Percentiles rank a stretch among this genome's conserved stretches.
Evolutionary conservation across 805 yeast species (phyloP).

Genomic region (Starmera dryadoides): DNA sequence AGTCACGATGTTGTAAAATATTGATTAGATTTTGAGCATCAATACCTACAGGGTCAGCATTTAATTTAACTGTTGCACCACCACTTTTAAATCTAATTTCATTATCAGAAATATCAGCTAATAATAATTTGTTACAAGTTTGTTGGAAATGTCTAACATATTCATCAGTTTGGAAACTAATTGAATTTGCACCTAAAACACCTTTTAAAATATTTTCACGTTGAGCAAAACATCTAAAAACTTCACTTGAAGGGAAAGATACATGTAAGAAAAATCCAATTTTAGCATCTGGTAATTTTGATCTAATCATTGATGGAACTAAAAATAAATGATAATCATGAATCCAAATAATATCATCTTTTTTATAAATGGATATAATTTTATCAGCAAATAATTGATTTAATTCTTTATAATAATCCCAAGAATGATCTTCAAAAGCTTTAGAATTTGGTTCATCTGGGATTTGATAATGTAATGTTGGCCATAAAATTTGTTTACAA

Average conservation of each 20-base stretch:
- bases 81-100: slow-evolving; percentile 49
- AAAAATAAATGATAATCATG: slow-evolving; percentile 90
- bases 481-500: slow-evolving; percentile 95
- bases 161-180: slow-evolving; percentile 88
- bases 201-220: slow-evolving; percentile 73
- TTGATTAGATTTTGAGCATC: slow-evolving; percentile 53
- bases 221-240: slow-evolving; percentile 89
- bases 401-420: slow-evolving; percentile 73
- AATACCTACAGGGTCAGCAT: slow-evolving; percentile 70
- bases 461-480: slow-evolving; percentile 86
- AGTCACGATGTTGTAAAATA: slow-evolving; percentile 37
- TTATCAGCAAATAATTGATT: slow-evolving; percentile 78
- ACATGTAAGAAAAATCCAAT: slow-evolving; percentile 92
- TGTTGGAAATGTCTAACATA: slow-evolving; percentile 91
- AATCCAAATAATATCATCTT: slow-evolving; percentile 81
- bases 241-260: slow-evolving; percentile 93
- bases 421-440: slow-evolving; percentile 92
- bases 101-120: slow-evolving; percentile 74
- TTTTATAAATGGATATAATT: slow-evolving; percentile 57
- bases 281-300: slow-evolving; percentile 68
- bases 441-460: slow-evolving; percentile 93
- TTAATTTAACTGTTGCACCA: slow-evolving; percentile 50
- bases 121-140: slow-evolving; percentile 75
- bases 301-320: slow-evolving; percentile 79
- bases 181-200: slow-evolving; percentile 79